Percentiles rank a stretch among this genome's conserved stretches.
Conservation (phyloP, 2,329 filamentous ascomycete species). For the Drechmeria coniospora region DNA sequence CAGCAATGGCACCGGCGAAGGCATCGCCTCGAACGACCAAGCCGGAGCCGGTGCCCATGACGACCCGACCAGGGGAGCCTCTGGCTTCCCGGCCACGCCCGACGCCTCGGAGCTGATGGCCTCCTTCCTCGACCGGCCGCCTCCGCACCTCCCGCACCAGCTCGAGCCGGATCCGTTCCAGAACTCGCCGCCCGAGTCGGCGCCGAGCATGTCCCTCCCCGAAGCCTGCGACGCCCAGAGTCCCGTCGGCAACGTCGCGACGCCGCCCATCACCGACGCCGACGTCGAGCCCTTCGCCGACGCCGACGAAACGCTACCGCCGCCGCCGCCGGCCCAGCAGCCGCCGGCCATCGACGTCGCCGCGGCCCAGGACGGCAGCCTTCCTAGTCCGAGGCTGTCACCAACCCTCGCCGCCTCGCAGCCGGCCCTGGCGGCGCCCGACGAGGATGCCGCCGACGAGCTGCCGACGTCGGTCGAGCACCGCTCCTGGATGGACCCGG, state of each 20-base stretch:
- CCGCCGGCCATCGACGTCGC: constrained; percentile 49
- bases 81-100: constrained; percentile 37
- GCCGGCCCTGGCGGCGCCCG: constrained; percentile 30
- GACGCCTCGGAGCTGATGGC: constrained; percentile 33
- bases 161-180: constrained; percentile 25
- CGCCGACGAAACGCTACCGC: constrained; percentile 31
- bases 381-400: constrained; percentile 88
- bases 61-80: constrained; percentile 6
- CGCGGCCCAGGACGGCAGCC: constrained; percentile 70
- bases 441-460: constrained; percentile 19
- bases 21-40: constrained; percentile 4
- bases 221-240: constrained; percentile 31
- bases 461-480: constrained; percentile 17
- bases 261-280: constrained; percentile 60
- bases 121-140: constrained; percentile 15
- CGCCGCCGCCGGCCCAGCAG: constrained; percentile 29
- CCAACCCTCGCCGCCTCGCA: constrained; percentile 68
- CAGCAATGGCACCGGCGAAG: constrained; percentile 1
- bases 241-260: constrained; percentile 48
- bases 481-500: constrained; percentile 22
- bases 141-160: constrained; percentile 25
- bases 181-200: constrained; percentile 27
- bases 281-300: constrained; percentile 48
- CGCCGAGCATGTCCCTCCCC: constrained; percentile 19
- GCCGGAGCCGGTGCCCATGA: constrained; percentile 11